phyloP scores from a whole-genome alignment of 1,139 yeast species.

The Yamadazyma triangularis region DNA sequence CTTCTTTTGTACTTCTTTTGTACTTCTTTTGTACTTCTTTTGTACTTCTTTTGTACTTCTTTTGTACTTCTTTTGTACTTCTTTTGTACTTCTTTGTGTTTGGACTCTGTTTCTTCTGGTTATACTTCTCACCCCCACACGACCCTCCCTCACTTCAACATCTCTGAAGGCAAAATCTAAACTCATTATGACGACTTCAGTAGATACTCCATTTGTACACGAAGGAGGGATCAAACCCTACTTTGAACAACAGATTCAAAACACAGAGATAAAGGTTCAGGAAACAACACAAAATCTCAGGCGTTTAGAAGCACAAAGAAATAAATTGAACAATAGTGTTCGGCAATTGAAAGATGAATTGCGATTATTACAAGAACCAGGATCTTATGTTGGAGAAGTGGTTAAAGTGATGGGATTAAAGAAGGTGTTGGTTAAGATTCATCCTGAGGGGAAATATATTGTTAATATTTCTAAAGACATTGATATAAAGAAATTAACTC shows the following conservation, averaged over 20 bases:
- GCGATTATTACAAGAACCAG: constrained; percentile 92
- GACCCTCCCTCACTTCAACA: too few relatives aligned
- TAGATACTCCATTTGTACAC: constrained; percentile 46
- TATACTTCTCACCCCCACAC: too few relatives aligned
- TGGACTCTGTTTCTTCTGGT: too few relatives aligned
- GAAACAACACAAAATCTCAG: constrained; percentile 87
- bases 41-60: too few relatives aligned
- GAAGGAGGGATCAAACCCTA: constrained; percentile 84
- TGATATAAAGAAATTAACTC: constrained; percentile 87
- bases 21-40: too few relatives aligned
- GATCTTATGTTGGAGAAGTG: constrained; percentile 96
- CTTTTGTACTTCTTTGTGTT: too few relatives aligned
- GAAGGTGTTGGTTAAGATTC: constrained; percentile 90
- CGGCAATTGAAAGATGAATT: constrained; percentile 90
- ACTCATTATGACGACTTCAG: constrained; percentile 18
- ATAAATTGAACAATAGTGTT: constrained; percentile 72
- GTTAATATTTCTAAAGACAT: constrained; percentile 88
- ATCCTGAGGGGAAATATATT: constrained; percentile 94
- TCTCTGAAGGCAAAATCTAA: constrained; percentile 12
- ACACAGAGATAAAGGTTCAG: constrained; percentile 82
- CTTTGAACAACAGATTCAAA: constrained; percentile 91
- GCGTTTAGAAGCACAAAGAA: constrained; percentile 80
- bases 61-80: too few relatives aligned
- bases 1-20: too few relatives aligned
- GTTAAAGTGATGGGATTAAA: constrained; percentile 94